These are phyloP conservation scores for Entomortierella chlamydospora DNA, from an alignment of 192 early-diverging fungal genomes.

Conservation along the genomic window DNA sequence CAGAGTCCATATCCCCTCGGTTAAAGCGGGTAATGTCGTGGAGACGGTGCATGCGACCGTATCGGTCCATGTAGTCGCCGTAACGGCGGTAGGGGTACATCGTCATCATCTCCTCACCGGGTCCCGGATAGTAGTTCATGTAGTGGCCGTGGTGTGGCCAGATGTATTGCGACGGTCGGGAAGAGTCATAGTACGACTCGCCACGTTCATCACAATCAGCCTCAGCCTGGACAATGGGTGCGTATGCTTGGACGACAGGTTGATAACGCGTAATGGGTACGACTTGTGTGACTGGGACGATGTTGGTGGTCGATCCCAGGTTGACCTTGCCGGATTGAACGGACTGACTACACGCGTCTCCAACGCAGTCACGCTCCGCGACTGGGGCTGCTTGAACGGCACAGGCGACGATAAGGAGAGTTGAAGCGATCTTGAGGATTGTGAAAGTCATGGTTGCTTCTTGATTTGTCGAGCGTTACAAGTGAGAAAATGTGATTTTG, in stretches of 20 bases:
- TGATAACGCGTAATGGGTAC: constrained; percentile 27
- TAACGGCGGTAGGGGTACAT: neutral
- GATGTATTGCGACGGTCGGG: neutral
- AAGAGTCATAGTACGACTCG: no score
- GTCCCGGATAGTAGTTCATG: neutral
- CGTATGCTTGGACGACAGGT: constrained; percentile 20
- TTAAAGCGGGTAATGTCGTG: neutral
- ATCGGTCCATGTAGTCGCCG: neutral
- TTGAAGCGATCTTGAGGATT: neutral
- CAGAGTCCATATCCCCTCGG: neutral
- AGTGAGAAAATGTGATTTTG: no score
- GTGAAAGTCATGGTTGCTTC: neutral
- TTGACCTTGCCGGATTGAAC: constrained; percentile 8
- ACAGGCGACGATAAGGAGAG: neutral
- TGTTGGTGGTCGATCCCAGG: constrained; percentile 21
- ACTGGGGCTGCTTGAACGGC: neutral
- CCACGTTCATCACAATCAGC: neutral
- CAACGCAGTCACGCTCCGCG: neutral
- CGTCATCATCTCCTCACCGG: neutral
- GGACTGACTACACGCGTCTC: constrained; percentile 8
- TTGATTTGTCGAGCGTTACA: no score
- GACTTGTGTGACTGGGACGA: constrained; percentile 25
- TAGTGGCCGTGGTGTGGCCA: neutral
- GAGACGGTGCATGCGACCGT: neutral
- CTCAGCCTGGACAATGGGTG: constrained; percentile 29